phyloP scores from a whole-genome alignment of 306 rosid species.

The Medicago lupulina region DNA sequence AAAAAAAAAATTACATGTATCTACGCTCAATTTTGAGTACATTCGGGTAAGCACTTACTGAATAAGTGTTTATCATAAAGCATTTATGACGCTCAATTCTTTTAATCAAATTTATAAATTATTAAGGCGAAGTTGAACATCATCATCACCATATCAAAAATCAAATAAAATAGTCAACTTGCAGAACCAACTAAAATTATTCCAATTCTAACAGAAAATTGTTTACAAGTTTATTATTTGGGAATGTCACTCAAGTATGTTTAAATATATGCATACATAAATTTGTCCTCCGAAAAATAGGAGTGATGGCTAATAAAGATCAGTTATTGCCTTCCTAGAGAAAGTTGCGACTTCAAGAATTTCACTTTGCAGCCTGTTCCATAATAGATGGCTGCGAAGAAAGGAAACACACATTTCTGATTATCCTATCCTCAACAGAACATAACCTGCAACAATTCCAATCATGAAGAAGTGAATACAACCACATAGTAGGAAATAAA shows the following conservation, averaged over 20 bases:
- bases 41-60: neutral
- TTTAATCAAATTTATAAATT: neutral
- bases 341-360: constrained; percentile 28
- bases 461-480: constrained; percentile 22
- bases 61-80: neutral
- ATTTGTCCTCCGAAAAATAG: neutral
- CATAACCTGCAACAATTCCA: constrained; percentile 36
- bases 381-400: neutral
- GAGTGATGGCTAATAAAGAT: neutral
- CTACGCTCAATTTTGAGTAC: neutral
- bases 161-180: neutral
- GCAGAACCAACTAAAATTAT: constrained; percentile 5
- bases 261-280: neutral
- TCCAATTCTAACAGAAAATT: constrained; percentile 11
- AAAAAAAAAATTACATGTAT: no score
- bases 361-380: neutral
- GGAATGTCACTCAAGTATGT: constrained; percentile 1
- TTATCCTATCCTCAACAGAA: constrained; percentile 25
- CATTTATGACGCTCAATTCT: no score
- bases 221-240: constrained; percentile 17
- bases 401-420: constrained; percentile 15
- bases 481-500: neutral
- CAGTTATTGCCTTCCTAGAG: neutral
- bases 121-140: neutral
- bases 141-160: neutral